phyloP scores from a whole-genome alignment of 257 asterid species.

The Pogostemon cablin region DNA sequence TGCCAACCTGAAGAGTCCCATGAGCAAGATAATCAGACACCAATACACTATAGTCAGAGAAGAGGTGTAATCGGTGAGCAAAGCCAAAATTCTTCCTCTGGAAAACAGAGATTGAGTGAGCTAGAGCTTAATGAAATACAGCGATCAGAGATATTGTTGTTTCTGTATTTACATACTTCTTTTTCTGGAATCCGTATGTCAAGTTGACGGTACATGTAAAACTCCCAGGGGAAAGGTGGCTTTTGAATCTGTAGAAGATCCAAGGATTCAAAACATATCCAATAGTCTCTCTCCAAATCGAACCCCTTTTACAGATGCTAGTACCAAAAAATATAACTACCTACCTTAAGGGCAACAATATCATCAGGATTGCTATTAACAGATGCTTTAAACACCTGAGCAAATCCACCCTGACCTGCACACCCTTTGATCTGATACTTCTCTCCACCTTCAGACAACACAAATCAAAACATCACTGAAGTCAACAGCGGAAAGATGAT shows the following conservation, averaged over 20 bases:
- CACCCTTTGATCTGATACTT: conserved; percentile 96
- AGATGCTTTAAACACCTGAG: conserved; percentile 90
- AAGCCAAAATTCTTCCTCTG: conserved; percentile 86
- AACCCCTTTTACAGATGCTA: conserved; percentile 19
- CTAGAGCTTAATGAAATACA: conserved; percentile 22
- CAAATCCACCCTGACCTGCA: conserved; percentile 99
- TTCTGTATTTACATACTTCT: conserved; percentile 54
- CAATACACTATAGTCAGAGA: conserved; percentile 87
- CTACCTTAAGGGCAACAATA: conserved; percentile 90
- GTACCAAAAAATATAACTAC: conserved; percentile 1
- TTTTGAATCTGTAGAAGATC: conserved; percentile 70
- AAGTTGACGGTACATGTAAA: conserved; percentile 92
- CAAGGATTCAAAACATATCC: conserved; percentile 25
- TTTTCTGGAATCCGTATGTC: conserved; percentile 73
- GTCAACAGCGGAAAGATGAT: conserved; percentile 30
- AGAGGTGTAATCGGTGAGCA: conserved; percentile 91
- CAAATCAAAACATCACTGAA: conserved; percentile 32
- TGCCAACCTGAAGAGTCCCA: conserved; percentile 93
- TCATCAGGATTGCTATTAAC: conserved; percentile 72
- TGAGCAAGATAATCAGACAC: conserved; percentile 75
- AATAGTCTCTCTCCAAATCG: conserved; percentile 27
- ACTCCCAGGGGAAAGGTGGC: conserved; percentile 99
- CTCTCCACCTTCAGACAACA: conserved; percentile 63
- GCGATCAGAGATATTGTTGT: conserved; percentile 10
- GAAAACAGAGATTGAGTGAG: conserved; percentile 35